Percentiles rank a stretch among this genome's conserved stretches.
Evolutionary conservation across 1,284 basidiomycete species (phyloP).

Genomic region (Flammula alnicola): DNA sequence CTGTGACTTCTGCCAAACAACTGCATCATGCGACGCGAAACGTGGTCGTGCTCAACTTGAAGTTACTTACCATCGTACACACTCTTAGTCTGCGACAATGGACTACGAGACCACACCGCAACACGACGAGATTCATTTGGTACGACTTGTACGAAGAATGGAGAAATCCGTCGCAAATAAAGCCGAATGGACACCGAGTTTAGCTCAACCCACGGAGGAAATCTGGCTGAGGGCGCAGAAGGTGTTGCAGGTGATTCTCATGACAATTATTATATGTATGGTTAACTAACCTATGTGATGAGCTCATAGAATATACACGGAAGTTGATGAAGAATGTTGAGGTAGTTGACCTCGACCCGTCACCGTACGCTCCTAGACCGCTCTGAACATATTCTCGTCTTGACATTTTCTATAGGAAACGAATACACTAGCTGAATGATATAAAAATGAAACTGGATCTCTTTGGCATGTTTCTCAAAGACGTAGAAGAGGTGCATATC

Average conservation of each 20-base stretch:
- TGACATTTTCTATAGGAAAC: conserved; percentile 37
- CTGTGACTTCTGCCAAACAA: no score
- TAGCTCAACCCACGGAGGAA: conserved; percentile 29
- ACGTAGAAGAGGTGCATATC: conserved; percentile 50
- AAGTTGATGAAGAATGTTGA: conserved; percentile 64
- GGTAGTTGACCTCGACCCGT: conserved; percentile 45
- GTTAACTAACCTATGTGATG: background rate
- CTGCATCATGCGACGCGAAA: no score
- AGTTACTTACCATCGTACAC: no score
- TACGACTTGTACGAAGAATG: conserved; percentile 61
- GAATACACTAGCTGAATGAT: conserved; percentile 45
- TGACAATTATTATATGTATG: conserved; percentile 1
- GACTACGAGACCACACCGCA: conserved; percentile 15
- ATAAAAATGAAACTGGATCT: conserved; percentile 55
- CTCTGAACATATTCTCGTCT: background rate
- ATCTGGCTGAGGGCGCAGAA: conserved; percentile 63
- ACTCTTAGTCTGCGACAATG: no score
- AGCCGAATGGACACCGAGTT: conserved; percentile 49
- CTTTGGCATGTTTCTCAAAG: conserved; percentile 54
- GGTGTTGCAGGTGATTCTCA: conserved; percentile 55
- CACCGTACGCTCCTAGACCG: conserved; percentile 44
- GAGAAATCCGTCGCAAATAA: conserved; percentile 56
- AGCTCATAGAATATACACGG: conserved; percentile 63
- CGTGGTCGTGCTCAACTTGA: no score
- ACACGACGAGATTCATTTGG: conserved; percentile 74